These are phyloP conservation scores for Aureoboletus auriporus DNA, from an alignment of 768 basidiomycete species.

Conservation along the genomic window DNA sequence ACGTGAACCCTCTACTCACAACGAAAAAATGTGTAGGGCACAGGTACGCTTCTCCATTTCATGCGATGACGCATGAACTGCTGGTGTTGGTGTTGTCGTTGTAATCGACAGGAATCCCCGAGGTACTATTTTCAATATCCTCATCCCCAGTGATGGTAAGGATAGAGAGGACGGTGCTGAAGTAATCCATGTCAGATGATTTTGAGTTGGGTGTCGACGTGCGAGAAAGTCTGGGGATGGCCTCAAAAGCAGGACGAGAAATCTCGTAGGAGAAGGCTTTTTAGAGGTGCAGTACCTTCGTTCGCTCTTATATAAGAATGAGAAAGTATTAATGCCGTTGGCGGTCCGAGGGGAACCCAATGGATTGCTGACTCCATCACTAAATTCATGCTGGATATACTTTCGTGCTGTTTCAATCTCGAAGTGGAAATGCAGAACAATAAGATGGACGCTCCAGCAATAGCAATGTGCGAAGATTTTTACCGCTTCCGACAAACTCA, in stretches of 20 bases:
- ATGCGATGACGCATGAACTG: constrained; percentile 19
- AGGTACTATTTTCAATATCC: neutral
- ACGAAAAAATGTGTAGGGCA: constrained; percentile 11
- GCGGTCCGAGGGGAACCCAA: neutral
- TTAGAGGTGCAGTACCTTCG: constrained; percentile 4
- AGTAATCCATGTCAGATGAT: constrained; percentile 19
- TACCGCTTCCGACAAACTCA: neutral
- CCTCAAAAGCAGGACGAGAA: too few relatives aligned
- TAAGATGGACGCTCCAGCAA: constrained; percentile 8
- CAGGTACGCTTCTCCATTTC: neutral
- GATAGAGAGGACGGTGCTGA: constrained; percentile 14
- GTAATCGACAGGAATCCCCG: constrained; percentile 10
- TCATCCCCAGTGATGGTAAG: constrained; percentile 5
- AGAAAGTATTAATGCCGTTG: too few relatives aligned
- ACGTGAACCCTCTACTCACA: constrained; percentile 13
- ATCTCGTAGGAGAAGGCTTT: constrained; percentile 5
- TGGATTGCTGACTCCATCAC: neutral
- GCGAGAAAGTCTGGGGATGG: neutral
- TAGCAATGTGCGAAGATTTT: constrained; percentile 6
- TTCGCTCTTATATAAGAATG: constrained; percentile 14
- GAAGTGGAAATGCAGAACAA: constrained; percentile 17
- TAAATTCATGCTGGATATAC: neutral
- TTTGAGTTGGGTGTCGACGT: neutral
- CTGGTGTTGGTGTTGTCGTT: neutral
- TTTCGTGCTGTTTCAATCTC: neutral